Percentiles rank a stretch among this genome's conserved stretches.
phyloP scores from a whole-genome alignment of 805 yeast species.

The Starmerella sirachaensis region DNA sequence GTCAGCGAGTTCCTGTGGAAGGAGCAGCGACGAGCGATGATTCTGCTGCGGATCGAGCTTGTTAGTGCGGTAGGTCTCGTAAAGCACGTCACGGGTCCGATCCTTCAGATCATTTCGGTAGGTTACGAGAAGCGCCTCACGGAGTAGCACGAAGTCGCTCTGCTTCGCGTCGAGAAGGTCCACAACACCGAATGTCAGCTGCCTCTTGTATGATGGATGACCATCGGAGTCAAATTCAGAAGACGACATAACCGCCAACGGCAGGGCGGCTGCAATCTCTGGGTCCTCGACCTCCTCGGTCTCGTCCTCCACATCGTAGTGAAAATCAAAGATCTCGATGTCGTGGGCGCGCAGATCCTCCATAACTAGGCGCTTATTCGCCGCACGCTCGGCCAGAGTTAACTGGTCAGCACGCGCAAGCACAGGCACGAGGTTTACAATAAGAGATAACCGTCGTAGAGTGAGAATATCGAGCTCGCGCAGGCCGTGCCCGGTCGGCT shows the following conservation, averaged over 20 bases:
- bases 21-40: slow-evolving; percentile 24
- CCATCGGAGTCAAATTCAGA: slow-evolving; percentile 59
- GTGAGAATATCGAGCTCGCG: slow-evolving; percentile 66
- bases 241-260: slow-evolving; percentile 55
- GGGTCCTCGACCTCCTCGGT: slow-evolving; percentile 28
- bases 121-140: slow-evolving; percentile 68
- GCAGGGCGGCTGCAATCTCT: slow-evolving; percentile 44
- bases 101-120: slow-evolving; percentile 77
- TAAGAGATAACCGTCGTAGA: slow-evolving; percentile 54
- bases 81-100: slow-evolving; percentile 62
- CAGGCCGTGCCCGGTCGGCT: slow-evolving; percentile 40
- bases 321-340: slow-evolving; percentile 67
- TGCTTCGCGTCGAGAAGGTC: slow-evolving; percentile 79
- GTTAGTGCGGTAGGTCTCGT: slow-evolving; percentile 48
- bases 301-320: slow-evolving; percentile 45
- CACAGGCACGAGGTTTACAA: slow-evolving; percentile 75
- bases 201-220: slow-evolving; percentile 56
- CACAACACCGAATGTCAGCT: slow-evolving; percentile 81
- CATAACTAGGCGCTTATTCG: slow-evolving; percentile 43
- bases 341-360: slow-evolving; percentile 47
- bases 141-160: slow-evolving; percentile 72
- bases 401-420: slow-evolving; percentile 70
- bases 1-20: slow-evolving; percentile 32
- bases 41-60: slow-evolving; percentile 19
- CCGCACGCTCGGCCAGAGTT: slow-evolving; percentile 49